Base-by-base conservation (phyloP, 805 yeast species). In the Blastobotrys attinorum region DNA sequence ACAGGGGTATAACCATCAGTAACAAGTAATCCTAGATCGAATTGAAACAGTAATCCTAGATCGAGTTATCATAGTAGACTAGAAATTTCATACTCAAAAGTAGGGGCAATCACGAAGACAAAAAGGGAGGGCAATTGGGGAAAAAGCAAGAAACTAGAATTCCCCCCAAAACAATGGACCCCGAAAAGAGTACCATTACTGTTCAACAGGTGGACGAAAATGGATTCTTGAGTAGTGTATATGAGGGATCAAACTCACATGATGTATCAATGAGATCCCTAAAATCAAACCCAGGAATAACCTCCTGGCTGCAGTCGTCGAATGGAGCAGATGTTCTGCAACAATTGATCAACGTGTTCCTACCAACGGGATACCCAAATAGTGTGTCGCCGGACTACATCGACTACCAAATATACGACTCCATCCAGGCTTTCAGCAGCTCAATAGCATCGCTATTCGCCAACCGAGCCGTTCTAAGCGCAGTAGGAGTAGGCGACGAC, bases 401-500 rank as follows among this genome's bases (percentile, higher is more conserved):
- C 17, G 55, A 56, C 37, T 62, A 62, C 42, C 67, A 62, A 49
- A 57, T 59, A n/a, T 62, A 49, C 43, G 67, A 62, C 48, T 61
- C 67, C 18, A 45, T 63, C 25, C 67, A 62, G 47, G 67, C 67
- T 11, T 62, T 62, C 43, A 56, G 63, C 13, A 46, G 55, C 39
- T 57, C 66, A 5, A 61, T 62, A 31, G 63, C 65, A 4, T 41
- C 47, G 15, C 47, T 62, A 33, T 49, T 62, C 39, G 67, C 66
- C 25, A 62, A 60, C 41, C 47, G 67, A 3, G 60, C 64, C 13
- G 63, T 62, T 8, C 47, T 62, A 27, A 39, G 48, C 23, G 65
- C 65, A 15, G 65, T 62, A 11, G 67, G 67, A 2, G 67, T 62
- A 3, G 67, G 67, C 23, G 66, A 63, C 45, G 56, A 53, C 23